A percentile compares a stretch with the other conserved stretches of the same genome.
phyloP scores from a whole-genome alignment of 805 yeast species.

The Ascoidea asiatica region DNA sequence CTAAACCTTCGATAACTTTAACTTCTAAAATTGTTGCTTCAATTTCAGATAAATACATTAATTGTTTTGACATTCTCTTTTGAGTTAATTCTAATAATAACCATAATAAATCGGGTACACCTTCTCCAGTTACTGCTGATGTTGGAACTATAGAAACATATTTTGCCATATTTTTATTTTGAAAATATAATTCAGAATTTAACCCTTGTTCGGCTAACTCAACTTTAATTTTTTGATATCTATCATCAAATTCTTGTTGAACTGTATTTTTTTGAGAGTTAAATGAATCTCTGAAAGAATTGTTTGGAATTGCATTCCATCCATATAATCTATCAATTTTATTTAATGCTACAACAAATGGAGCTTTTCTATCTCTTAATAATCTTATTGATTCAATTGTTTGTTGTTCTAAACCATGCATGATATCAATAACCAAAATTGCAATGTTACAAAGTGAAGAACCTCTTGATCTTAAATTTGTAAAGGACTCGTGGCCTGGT shows the following conservation, averaged over 20 bases:
- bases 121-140: conserved; percentile 98
- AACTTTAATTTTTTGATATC: conserved; percentile 73
- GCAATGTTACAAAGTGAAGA: conserved; percentile 98
- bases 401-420: conserved; percentile 99
- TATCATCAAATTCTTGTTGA: conserved; percentile 81
- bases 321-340: conserved; percentile 95
- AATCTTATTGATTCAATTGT: conserved; percentile 88
- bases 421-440: conserved; percentile 92
- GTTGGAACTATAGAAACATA: conserved; percentile 96
- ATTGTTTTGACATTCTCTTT: conserved; percentile 96
- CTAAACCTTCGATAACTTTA: conserved; percentile 95
- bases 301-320: conserved; percentile 85
- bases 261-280: conserved; percentile 73
- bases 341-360: conserved; percentile 92
- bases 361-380: conserved; percentile 94
- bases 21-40: conserved; percentile 97
- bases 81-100: conserved; percentile 89
- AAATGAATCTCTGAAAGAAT: conserved; percentile 91
- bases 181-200: conserved; percentile 92
- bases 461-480: conserved; percentile 96
- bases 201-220: conserved; percentile 96
- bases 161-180: conserved; percentile 86
- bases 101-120: conserved; percentile 98
- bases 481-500: conserved; percentile 99
- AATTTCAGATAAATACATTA: conserved; percentile 85